Evolutionary conservation across 106 monocot genomes (phyloP).

Genomic region (Dioscorea zingiberensis): DNA sequence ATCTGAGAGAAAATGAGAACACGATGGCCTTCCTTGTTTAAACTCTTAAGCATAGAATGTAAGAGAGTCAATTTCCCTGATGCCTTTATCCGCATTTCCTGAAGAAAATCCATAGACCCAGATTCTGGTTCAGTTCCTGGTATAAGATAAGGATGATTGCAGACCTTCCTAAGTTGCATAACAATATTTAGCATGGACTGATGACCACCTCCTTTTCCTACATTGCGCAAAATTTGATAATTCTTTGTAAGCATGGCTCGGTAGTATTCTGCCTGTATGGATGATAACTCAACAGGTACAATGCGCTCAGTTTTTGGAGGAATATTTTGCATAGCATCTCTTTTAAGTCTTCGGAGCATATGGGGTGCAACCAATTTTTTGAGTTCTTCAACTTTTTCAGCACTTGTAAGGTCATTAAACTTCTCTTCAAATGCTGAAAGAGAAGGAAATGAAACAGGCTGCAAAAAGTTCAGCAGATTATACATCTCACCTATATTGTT

Average conservation of each 20-base stretch:
- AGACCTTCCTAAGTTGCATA: conserved; percentile 95
- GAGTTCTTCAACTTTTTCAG: conserved; percentile 92
- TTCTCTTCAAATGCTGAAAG: conserved; percentile 89
- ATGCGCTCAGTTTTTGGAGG: conserved; percentile 94
- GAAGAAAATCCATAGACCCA: conserved; percentile 80
- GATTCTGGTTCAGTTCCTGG: conserved; percentile 94
- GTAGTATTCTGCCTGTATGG: conserved; percentile 94
- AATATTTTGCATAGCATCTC: conserved; percentile 96
- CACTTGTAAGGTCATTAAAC: conserved; percentile 82
- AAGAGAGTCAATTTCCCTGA: conserved; percentile 81
- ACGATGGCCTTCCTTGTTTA: conserved; percentile 86
- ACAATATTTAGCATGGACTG: conserved; percentile 96
- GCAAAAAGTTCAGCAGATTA: conserved; percentile 88
- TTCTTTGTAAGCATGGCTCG: conserved; percentile 97
- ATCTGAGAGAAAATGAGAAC: conserved; percentile 97
- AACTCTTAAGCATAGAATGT: conserved; percentile 88
- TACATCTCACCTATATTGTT: conserved; percentile 98
- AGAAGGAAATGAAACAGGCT: conserved; percentile 89
- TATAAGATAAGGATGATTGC: conserved; percentile 99
- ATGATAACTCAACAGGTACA: conserved; percentile 92
- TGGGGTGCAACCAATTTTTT: conserved; percentile 96
- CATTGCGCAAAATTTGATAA: conserved; percentile 82
- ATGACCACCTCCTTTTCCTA: conserved; percentile 83
- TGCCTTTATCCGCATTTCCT: conserved; percentile 97
- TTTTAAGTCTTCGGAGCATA: conserved; percentile 93